Base-by-base conservation (phyloP, 2,329 filamentous ascomycete genomes). In the Capronia epimyces region DNA sequence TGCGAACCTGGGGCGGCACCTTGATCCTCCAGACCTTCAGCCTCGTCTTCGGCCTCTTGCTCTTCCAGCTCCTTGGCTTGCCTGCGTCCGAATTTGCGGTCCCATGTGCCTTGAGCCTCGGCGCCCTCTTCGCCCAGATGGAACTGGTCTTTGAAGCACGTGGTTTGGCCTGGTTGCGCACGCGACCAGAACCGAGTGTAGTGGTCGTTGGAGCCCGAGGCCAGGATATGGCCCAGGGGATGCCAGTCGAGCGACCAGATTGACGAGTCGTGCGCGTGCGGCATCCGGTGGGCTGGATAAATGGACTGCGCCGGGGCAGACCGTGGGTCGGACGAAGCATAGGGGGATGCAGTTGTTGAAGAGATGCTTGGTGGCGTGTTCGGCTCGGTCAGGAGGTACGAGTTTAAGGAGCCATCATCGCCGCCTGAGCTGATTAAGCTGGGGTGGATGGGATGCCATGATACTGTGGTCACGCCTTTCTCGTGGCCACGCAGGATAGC, bases 231-330 rank as follows among this genome's bases (percentile, higher is more conserved):
- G 22, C 93, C 93, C 0, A 97, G 77, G 0, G 93, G 93, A 66
- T 98, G 93, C 90, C 93, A 98, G 72, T 96, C 90, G 43, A 98
- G 79, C 15, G 90, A 95, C 93, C 93, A 98, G 58, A 98, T 93
- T 15, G 89, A 89, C 66, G 90, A 94, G 61, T 95, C 87, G 67
- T 98, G 93, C 0, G 93, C 93, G 64, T 84, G 91, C 6, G 86
- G 82, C 25, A 96, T 72, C 63, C 83, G 86, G 72, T 97, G 91
- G 2, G 89, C 89, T 1, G 93, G 93, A 66, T 88, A 88, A 55
- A 98, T 87, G n/a, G 89, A 86, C 68, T 96, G 91, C 0, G 89
- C 83, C 0, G 89, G 84, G 0, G 88, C 85, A 43, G 86, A 87
- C 20, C 80, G 70, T 4, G 89, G 88, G 63, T 95, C 89, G 1